Evolutionary conservation across 371 early-diverging fungal genomes (phyloP).

Genomic region (Mortierella sp.): DNA sequence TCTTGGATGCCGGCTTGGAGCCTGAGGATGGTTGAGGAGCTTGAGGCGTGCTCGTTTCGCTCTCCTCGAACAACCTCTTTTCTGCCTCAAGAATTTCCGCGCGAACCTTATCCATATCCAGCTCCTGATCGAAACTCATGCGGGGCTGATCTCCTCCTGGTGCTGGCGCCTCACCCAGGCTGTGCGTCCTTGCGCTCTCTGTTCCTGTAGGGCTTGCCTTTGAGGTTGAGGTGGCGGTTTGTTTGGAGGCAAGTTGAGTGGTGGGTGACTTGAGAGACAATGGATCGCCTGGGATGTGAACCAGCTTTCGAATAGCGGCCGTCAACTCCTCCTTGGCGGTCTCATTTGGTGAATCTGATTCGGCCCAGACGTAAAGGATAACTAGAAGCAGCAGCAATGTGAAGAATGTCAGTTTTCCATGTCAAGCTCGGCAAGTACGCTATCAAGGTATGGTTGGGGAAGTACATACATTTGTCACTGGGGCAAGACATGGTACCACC

Average conservation of each 20-base stretch:
- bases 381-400: background rate
- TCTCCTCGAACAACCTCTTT: slow-evolving; percentile 52
- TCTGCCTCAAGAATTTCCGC: slow-evolving; percentile 50
- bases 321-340: slow-evolving; percentile 40
- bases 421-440: no score
- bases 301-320: slow-evolving; percentile 48
- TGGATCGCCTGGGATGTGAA: slow-evolving; percentile 47
- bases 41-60: slow-evolving; percentile 16
- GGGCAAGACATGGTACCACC: slow-evolving; percentile 74
- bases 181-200: background rate
- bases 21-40: slow-evolving; percentile 39
- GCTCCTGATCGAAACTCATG: slow-evolving; percentile 53
- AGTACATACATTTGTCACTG: slow-evolving; percentile 63
- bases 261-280: slow-evolving; percentile 39
- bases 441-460: no score
- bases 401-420: background rate
- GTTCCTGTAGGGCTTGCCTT: background rate
- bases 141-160: slow-evolving; percentile 31
- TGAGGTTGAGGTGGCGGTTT: no score
- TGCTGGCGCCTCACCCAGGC: slow-evolving; percentile 10
- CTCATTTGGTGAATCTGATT: slow-evolving; percentile 35
- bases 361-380: slow-evolving; percentile 39
- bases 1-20: slow-evolving; percentile 20
- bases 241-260: no score
- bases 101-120: slow-evolving; percentile 50